A percentile compares a stretch with the other conserved stretches of the same genome.
These are phyloP conservation scores for Spergularia bocconei DNA, from an alignment of 148 eudicot species.

Conservation along the genomic window DNA sequence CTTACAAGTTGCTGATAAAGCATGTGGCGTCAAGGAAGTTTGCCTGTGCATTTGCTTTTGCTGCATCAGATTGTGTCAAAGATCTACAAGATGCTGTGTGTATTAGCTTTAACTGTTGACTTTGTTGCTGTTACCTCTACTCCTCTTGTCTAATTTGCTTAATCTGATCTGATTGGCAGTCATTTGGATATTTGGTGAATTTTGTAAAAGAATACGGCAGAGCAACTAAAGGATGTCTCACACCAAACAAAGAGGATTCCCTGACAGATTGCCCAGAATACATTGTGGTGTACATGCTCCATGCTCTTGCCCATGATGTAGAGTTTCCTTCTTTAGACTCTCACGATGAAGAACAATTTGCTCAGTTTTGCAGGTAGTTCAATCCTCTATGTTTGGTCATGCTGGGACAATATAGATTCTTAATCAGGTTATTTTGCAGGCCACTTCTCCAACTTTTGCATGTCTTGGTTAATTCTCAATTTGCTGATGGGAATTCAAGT, in stretches of 20 bases:
- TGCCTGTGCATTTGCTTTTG: constrained; percentile 81
- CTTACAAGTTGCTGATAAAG: constrained; percentile 60
- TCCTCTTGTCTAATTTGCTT: constrained; percentile 15
- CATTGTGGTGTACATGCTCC: constrained; percentile 73
- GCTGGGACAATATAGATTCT: constrained; percentile 5
- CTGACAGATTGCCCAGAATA: constrained; percentile 58
- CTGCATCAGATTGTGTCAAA: constrained; percentile 51
- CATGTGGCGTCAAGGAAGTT: constrained; percentile 59
- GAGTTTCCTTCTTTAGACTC: constrained; percentile 52
- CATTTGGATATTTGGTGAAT: constrained; percentile 59
- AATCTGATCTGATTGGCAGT: constrained; percentile 43
- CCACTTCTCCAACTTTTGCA: constrained; percentile 59
- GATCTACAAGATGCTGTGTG: constrained; percentile 62
- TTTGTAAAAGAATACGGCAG: constrained; percentile 48
- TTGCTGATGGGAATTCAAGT: constrained; percentile 40
- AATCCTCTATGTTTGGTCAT: not conserved
- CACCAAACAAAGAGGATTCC: constrained; percentile 33
- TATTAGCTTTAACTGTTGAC: constrained; percentile 8
- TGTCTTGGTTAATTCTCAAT: constrained; percentile 45
- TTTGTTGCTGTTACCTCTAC: constrained; percentile 7
- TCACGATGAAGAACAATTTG: constrained; percentile 45
- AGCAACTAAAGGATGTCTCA: constrained; percentile 32
- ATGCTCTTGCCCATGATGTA: constrained; percentile 83
- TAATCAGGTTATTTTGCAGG: constrained; percentile 43
- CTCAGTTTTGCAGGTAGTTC: constrained; percentile 60